phyloP scores from a whole-genome alignment of 805 yeast species.

The Limtongia smithiae region DNA sequence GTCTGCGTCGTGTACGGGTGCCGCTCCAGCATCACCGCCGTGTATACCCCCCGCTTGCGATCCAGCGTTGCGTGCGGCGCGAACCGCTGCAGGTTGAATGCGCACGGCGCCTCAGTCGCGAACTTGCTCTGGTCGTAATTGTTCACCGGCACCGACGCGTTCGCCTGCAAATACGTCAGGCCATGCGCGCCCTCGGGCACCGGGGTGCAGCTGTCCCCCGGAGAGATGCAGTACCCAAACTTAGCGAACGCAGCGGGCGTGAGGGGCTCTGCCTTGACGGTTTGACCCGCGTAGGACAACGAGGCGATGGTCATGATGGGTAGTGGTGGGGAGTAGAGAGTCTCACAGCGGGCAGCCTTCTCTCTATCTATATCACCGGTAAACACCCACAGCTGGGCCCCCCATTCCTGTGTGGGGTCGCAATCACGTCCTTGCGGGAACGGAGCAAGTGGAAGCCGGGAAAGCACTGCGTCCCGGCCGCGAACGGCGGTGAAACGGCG shows the following conservation, averaged over 20 bases:
- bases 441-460: too few relatives aligned
- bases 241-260: conserved; percentile 64
- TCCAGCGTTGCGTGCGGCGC: conserved; percentile 58
- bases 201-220: conserved; percentile 61
- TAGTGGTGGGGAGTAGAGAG: too few relatives aligned
- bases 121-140: conserved; percentile 48
- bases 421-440: too few relatives aligned
- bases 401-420: too few relatives aligned
- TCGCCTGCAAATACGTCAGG: conserved; percentile 70
- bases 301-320: conserved; percentile 25
- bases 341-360: too few relatives aligned
- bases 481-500: too few relatives aligned
- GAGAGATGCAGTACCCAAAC: conserved; percentile 76
- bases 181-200: conserved; percentile 76
- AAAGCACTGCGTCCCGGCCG: too few relatives aligned
- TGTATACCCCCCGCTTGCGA: conserved; percentile 39
- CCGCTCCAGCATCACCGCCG: conserved; percentile 71
- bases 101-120: conserved; percentile 51
- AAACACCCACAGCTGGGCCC: too few relatives aligned
- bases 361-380: too few relatives aligned
- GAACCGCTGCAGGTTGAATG: conserved; percentile 81
- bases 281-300: conserved; percentile 7
- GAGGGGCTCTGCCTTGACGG: conserved; percentile 50
- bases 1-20: conserved; percentile 90
- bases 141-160: conserved; percentile 65